Conservation (phyloP, 73 alveolate genomes). For the Effrenium voratum region DNA sequence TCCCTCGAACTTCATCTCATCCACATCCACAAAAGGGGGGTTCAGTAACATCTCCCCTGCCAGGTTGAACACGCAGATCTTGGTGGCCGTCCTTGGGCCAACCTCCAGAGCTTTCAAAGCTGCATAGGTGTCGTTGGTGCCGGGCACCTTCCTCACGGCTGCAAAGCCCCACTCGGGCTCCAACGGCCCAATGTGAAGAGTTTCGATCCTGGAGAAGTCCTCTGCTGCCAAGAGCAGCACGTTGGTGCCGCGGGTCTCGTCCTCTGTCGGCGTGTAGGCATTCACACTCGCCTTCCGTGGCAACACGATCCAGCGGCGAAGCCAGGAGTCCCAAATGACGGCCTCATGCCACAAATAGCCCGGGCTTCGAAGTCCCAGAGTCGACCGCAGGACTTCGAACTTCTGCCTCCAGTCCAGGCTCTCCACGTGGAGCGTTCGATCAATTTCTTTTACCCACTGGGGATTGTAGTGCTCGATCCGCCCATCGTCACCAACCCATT, state of each 20-base stretch:
- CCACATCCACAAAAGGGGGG: conserved; percentile 37
- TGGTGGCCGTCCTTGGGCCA: conserved; percentile 71
- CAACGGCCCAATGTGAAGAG: conserved; percentile 61
- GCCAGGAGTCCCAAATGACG: conserved; percentile 63
- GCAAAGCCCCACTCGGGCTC: conserved; percentile 94
- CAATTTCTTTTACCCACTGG: conserved; percentile 77
- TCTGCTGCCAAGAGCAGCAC: conserved; percentile 43
- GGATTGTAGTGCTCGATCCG: conserved; percentile 59
- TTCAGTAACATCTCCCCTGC: conserved; percentile 64
- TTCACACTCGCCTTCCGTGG: conserved; percentile 69
- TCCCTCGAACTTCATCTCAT: conserved; percentile 76
- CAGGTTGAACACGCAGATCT: conserved; percentile 63
- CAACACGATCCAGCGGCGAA: conserved; percentile 52
- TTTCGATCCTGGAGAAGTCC: conserved; percentile 50
- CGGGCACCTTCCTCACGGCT: conserved; percentile 76
- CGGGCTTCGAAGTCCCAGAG: conserved; percentile 36
- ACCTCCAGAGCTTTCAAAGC: conserved; percentile 78
- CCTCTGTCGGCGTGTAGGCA: conserved; percentile 50
- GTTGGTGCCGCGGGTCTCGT: conserved; percentile 84
- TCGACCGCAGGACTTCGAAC: conserved; percentile 42
- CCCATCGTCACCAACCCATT: conserved; percentile 88
- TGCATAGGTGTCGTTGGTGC: conserved; percentile 64
- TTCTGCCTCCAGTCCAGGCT: conserved; percentile 78
- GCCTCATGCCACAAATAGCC: conserved; percentile 91
- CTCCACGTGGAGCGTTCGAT: conserved; percentile 54